phyloP scores from a whole-genome alignment of 495 filamentous ascomycete genomes.

The Penicillium pancosmium region DNA sequence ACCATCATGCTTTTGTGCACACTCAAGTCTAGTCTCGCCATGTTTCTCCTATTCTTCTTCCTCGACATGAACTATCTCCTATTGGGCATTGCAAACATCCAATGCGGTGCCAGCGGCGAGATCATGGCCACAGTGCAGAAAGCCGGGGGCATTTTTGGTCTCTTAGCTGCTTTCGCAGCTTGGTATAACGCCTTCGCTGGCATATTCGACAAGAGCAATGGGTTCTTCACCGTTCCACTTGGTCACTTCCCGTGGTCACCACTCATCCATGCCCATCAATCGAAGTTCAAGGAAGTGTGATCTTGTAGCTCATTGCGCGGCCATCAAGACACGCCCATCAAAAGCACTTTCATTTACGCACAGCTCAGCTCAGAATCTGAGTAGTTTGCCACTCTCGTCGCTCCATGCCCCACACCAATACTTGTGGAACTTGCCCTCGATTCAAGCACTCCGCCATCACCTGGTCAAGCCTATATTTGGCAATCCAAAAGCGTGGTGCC shows the following conservation, averaged over 20 bases:
- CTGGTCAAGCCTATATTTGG: background rate
- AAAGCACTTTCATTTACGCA: background rate
- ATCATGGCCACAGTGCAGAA: constrained; percentile 55
- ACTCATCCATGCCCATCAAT: constrained; percentile 15
- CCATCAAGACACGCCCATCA: background rate
- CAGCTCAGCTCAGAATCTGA: background rate
- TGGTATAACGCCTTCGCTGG: constrained; percentile 92
- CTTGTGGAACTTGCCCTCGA: no score
- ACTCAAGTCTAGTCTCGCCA: constrained; percentile 81
- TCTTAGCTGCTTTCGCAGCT: constrained; percentile 78
- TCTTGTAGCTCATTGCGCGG: no score
- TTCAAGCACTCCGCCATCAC: background rate
- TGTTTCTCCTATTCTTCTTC: constrained; percentile 84
- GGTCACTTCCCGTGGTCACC: constrained; percentile 81
- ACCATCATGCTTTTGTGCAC: constrained; percentile 78
- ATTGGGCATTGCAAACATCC: constrained; percentile 68
- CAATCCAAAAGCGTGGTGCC: no score
- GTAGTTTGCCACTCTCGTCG: background rate
- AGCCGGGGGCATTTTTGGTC: constrained; percentile 76
- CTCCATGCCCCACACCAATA: background rate
- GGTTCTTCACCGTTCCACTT: constrained; percentile 85
- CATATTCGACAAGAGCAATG: constrained; percentile 71
- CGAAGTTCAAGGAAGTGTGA: constrained; percentile 21
- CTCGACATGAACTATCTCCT: constrained; percentile 75
- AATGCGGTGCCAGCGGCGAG: constrained; percentile 35